Evolutionary conservation across 208 protist species (phyloP).

Genomic region (Acanthamoeba royreba): DNA sequence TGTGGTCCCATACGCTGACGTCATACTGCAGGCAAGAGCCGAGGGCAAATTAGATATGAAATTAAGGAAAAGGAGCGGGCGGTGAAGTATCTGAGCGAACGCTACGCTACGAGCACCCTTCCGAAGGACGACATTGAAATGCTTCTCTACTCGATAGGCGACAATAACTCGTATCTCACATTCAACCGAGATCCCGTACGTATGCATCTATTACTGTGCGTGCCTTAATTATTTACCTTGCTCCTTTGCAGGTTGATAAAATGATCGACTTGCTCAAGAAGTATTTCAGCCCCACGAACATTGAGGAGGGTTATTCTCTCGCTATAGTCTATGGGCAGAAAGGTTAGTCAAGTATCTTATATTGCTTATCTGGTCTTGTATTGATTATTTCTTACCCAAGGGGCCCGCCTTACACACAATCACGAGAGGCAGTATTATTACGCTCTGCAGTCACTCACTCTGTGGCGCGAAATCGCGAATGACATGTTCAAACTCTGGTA

Average conservation of each 20-base stretch:
- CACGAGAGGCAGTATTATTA: constrained; percentile 93
- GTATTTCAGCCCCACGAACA: constrained; percentile 58
- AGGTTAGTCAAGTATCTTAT: no score
- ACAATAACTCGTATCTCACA: constrained; percentile 89
- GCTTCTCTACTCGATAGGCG: constrained; percentile 92
- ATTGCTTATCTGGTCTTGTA: no score
- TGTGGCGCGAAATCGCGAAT: constrained; percentile 93
- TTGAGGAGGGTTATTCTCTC: constrained; percentile 64
- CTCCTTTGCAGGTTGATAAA: constrained; percentile 52
- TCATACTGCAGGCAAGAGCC: constrained; percentile 9
- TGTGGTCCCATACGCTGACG: neutral
- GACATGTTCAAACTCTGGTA: constrained; percentile 93
- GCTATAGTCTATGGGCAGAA: constrained; percentile 64
- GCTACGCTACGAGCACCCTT: constrained; percentile 39
- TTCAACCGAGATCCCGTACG: constrained; percentile 83
- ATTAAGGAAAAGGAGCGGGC: constrained; percentile 73
- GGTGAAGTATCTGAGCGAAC: constrained; percentile 57
- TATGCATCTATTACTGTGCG: neutral
- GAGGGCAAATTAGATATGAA: constrained; percentile 63
- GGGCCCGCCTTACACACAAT: constrained; percentile 90
- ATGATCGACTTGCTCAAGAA: constrained; percentile 65
- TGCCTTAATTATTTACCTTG: neutral
- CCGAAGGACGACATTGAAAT: constrained; percentile 74
- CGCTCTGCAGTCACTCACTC: constrained; percentile 91
- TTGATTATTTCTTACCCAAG: no score